Evolutionary conservation across 805 yeast genomes (phyloP), one percentile per base, ranked within the genome.

Genomic region (Candida piceae): DNA sequence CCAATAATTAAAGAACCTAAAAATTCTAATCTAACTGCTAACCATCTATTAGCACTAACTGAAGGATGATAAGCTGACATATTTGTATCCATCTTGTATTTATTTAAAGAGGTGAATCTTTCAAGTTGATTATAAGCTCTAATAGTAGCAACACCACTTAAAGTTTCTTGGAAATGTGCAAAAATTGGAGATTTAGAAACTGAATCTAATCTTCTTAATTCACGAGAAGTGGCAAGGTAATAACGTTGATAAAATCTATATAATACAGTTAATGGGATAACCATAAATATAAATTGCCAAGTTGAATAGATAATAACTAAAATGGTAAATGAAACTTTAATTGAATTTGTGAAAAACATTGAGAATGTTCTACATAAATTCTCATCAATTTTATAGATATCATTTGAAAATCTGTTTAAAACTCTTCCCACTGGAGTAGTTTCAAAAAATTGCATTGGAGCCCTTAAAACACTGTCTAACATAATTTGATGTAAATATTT

Each of bases 381-480:
- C 55, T 86, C 95, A 64, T 89, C 97, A 44, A 90, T 78, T 58
- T 84, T 84, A 63, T 85, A 85, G 36, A 89, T 76, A 68, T 89
- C 97, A 58, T 78, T 88, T 3, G 96, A 85, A 58, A 89, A 89
- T 58, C 97, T 71, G 66, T 89, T 89, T 59, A 88, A 67, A 39
- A 89, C 76, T 64, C 97, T 75, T 25, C 97, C 97, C 46, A 88
- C 79, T 38, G 97, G 97, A 0, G 97, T 89, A 2, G 96, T 87
- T 62, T 89, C 97, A 55, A 89, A 89, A 59, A 90, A 89, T 22
- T 86, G 74, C 97, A 89, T 90, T 44, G 97, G 97, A 0, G 96
- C 93, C 46, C 89, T 72, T 41, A 90, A 62, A 11, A 89, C 93
- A 37, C 62, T 48, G 28, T 62, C 61, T 4, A 89, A 78, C 96